Percentiles rank a stretch among this genome's conserved stretches.
These are phyloP conservation scores for Phytophthora lateralis DNA, from an alignment of 352 stramenopile genomes.

Conservation along the genomic window DNA sequence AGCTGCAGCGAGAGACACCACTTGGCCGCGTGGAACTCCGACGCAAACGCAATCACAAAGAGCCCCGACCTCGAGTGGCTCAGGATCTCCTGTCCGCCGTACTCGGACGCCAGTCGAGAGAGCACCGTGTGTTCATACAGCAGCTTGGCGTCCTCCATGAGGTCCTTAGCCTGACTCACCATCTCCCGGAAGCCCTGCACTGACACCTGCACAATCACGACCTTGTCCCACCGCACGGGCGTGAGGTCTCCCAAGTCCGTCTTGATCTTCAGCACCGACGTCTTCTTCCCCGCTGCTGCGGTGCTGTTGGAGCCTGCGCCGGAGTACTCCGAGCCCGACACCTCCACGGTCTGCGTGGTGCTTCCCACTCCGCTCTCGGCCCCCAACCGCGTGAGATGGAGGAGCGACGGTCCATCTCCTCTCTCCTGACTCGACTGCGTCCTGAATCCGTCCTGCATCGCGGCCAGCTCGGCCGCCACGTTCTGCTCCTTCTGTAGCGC, in stretches of 20 bases:
- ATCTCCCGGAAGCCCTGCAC: constrained; percentile 85
- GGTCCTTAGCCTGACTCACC: constrained; percentile 72
- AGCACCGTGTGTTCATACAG: constrained; percentile 89
- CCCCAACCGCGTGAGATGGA: constrained; percentile 28
- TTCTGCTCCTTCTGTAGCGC: constrained; percentile 30
- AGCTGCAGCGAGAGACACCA: constrained; percentile 88
- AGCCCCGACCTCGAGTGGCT: constrained; percentile 77
- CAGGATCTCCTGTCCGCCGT: constrained; percentile 81
- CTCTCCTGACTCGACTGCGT: constrained; percentile 17
- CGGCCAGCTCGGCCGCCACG: constrained; percentile 20
- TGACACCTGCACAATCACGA: constrained; percentile 86
- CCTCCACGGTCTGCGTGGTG: constrained; percentile 31
- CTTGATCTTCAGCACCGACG: constrained; percentile 71
- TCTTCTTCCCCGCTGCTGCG: constrained; percentile 48
- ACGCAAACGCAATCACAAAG: constrained; percentile 85
- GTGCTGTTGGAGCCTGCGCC: constrained; percentile 21
- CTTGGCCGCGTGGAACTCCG: constrained; percentile 87
- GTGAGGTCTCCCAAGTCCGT: constrained; percentile 78
- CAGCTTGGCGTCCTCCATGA: constrained; percentile 88
- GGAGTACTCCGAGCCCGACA: constrained; percentile 44
- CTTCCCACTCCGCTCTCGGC: constrained; percentile 24
- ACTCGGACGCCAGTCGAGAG: constrained; percentile 81
- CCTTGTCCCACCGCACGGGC: constrained; percentile 80
- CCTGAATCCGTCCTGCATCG: constrained; percentile 11
- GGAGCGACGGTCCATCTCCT: constrained; percentile 15